Evolutionary conservation across 1,284 basidiomycete species (phyloP).

Genomic region (Prillingera fragicola): DNA sequence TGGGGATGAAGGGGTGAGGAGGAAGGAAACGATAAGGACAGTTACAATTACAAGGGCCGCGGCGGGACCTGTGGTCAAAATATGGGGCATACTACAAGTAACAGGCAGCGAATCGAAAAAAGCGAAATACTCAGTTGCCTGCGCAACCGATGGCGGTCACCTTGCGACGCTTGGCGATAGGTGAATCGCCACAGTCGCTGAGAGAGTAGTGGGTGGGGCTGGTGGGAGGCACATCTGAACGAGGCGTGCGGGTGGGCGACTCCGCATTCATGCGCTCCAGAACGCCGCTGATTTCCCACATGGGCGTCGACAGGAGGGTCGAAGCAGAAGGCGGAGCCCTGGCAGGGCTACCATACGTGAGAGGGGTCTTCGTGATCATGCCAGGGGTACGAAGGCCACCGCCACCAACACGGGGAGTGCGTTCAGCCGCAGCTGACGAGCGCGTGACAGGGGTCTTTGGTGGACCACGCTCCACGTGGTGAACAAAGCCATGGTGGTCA

Average conservation of each 20-base stretch:
- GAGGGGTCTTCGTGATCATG: constrained; percentile 31
- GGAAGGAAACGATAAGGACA: neutral
- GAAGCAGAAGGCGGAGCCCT: constrained; percentile 20
- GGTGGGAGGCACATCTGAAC: constrained; percentile 32
- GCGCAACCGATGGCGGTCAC: neutral
- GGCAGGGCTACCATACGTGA: constrained; percentile 27
- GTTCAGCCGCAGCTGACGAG: constrained; percentile 34
- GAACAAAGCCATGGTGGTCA: constrained; percentile 3
- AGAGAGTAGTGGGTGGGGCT: constrained; percentile 35
- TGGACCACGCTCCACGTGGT: constrained; percentile 13
- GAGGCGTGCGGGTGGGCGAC: constrained; percentile 20
- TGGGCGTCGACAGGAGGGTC: constrained; percentile 33
- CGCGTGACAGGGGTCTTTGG: constrained; percentile 43
- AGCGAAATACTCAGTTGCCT: neutral
- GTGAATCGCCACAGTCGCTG: constrained; percentile 17
- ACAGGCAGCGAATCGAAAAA: neutral
- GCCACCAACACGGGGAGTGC: constrained; percentile 22
- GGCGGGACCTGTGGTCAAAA: too few species aligned
- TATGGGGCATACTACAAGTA: neutral
- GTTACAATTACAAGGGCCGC: too few species aligned
- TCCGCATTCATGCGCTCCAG: constrained; percentile 32
- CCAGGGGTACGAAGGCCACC: constrained; percentile 26
- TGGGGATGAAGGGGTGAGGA: neutral
- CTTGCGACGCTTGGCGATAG: constrained; percentile 18
- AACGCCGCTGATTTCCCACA: constrained; percentile 41